These are phyloP conservation scores for Neofusicoccum kwambonambiense DNA, from an alignment of 2,329 filamentous ascomycete genomes.

Conservation along the genomic window DNA sequence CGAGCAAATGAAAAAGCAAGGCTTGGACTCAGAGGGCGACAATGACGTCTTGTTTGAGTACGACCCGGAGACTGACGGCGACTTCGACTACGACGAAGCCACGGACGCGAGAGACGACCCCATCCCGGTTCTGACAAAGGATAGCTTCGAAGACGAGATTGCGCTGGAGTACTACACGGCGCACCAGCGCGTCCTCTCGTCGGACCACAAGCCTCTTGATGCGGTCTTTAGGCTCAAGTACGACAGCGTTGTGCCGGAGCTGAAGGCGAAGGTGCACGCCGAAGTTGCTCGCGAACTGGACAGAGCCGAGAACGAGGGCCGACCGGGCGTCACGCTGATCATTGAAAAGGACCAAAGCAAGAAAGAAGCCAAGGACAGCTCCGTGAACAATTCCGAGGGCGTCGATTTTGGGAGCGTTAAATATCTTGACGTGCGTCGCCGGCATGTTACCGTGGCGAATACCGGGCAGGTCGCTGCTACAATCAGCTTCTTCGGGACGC, in stretches of 20 bases:
- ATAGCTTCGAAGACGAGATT: constrained; percentile 57
- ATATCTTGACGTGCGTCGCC: constrained; percentile 65
- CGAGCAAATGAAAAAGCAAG: constrained; percentile 79
- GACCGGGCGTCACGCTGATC: constrained; percentile 79
- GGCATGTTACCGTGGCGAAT: constrained; percentile 82
- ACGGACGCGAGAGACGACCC: constrained; percentile 49
- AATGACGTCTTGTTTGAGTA: constrained; percentile 88
- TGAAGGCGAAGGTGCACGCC: constrained; percentile 79
- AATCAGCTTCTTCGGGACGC: constrained; percentile 76
- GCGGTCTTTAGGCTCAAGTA: constrained; percentile 83
- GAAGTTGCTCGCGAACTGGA: constrained; percentile 88
- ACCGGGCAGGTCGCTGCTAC: constrained; percentile 79
- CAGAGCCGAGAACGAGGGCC: constrained; percentile 84
- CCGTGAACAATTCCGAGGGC: constrained; percentile 48
- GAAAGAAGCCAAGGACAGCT: constrained; percentile 35
- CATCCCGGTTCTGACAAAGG: constrained; percentile 56
- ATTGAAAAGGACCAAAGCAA: constrained; percentile 55
- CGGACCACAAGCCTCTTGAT: constrained; percentile 90
- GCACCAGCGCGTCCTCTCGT: constrained; percentile 85
- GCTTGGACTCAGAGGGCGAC: constrained; percentile 72
- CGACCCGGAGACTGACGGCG: constrained; percentile 74
- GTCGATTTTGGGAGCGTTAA: constrained; percentile 77
- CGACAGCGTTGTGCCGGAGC: constrained; percentile 78
- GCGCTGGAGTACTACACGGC: constrained; percentile 72
- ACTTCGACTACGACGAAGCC: constrained; percentile 56